Base-by-base conservation (phyloP, 2,329 filamentous ascomycete species). In the Aspergillus neotritici region DNA sequence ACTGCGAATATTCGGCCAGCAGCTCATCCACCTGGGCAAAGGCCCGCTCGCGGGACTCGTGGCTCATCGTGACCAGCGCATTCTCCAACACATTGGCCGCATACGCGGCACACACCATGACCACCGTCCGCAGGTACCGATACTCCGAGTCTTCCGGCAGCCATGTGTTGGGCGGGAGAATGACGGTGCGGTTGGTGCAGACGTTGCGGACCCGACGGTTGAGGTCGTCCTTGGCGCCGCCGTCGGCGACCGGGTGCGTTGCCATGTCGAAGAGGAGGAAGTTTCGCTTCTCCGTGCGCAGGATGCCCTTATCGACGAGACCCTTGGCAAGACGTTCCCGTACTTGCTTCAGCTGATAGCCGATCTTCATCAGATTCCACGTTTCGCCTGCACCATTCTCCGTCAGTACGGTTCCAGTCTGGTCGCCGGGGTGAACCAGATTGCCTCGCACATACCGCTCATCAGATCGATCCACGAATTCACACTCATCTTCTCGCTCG, bases 331-430 rank as follows among this genome's bases (percentile, higher is more conserved):
- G 79, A 45, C 93, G 87, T 74, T 98, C 93, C 64, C 93, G 89
- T 46, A 98, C 93, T 77, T 98, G 93, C 75, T 98, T 98, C 58
- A 98, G 79, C 75, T 98, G 93, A 71, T 98, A 98, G 66, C 93
- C 93, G 60, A 98, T 98, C 77, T 98, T 98, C 93, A 98, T 97
- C 53, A 98, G 75, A 66, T 98, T 98, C 93, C 93, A 98, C 43
- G 93, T 98, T 71, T 98, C 93, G 66, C 93, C 91, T 97, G 46
- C 43, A 47, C 50, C 25, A 42, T 36, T 53, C 43, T n/a, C 9
- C 12, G 10, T 32, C 17, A 30, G 41, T 46, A 46, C 35, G 32
- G 15, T 40, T 11, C 16, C 9, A 3, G 10, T 4, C 13, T 17
- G 13, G 21, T 10, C 21, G n/a, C 17, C 10, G 21, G 2, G 9